Conservation (phyloP, 192 early-diverging fungal genomes). For the Coemansia sp. region DNA sequence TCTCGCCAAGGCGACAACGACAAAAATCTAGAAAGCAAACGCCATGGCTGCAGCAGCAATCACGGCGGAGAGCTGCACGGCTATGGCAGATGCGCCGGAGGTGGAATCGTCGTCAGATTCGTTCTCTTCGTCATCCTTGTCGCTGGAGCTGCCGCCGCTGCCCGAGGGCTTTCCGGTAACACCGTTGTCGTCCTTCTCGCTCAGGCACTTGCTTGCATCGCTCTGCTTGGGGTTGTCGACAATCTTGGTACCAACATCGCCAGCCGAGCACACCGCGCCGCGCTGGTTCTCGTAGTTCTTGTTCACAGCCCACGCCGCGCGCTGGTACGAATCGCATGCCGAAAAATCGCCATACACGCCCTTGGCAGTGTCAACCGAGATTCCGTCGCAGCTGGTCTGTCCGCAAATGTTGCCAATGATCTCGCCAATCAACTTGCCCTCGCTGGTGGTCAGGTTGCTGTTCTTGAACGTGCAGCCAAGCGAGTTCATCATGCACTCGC, state of each 20-base stretch:
- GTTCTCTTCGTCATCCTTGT: neutral
- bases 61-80: slow-evolving; percentile 2
- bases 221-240: slow-evolving; percentile 32
- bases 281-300: slow-evolving; percentile 40
- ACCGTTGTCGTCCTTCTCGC: slow-evolving; percentile 35
- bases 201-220: slow-evolving; percentile 17
- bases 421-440: slow-evolving; percentile 23
- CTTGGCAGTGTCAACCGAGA: slow-evolving; percentile 36
- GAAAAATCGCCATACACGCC: slow-evolving; percentile 45
- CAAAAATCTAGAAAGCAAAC: slow-evolving; percentile 6
- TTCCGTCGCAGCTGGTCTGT: slow-evolving; percentile 30
- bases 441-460: slow-evolving; percentile 16
- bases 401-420: slow-evolving; percentile 30
- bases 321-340: slow-evolving; percentile 34
- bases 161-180: slow-evolving; percentile 11
- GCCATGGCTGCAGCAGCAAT: slow-evolving; percentile 1
- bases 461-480: slow-evolving; percentile 52
- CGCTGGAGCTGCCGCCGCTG: slow-evolving; percentile 6
- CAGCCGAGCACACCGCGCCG: slow-evolving; percentile 29
- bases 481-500: slow-evolving; percentile 62
- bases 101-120: slow-evolving; percentile 1
- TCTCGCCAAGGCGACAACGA: no score
- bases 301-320: slow-evolving; percentile 41
- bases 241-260: slow-evolving; percentile 26
- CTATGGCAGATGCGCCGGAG: neutral